Base-by-base conservation (phyloP, 1,284 basidiomycete genomes). In the Pseudozyma pruni region DNA sequence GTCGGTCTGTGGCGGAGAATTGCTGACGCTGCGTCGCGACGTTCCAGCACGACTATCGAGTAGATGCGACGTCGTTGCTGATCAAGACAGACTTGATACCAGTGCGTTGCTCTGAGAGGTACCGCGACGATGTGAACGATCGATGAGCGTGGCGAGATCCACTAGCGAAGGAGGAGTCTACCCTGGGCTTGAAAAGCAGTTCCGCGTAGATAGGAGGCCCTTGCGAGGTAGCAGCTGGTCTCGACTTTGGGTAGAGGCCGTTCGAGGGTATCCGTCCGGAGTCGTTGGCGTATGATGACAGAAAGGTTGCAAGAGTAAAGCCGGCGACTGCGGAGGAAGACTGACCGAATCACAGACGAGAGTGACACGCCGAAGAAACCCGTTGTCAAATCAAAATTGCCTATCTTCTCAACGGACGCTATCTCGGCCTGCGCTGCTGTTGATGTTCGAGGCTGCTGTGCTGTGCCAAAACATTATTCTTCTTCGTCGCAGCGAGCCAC, bases 61-160 rank as follows among this genome's bases (percentile, higher is more conserved):
- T 29, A 66, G 34, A 17, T 46, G 34, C 62, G 62, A 59, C 62
- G 55, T 54, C 10, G 37, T 59, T 48, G 61, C 38, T 19, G 22
- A n/a, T 40, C 34, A 27, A 9, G 22, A 33, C 13, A 13, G 14
- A n/a, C n/a, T n/a, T 20, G 16, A 14, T n/a, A 17, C 39, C n/a
- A 39, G 19, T 2, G 42, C 8, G 31, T 29, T 48, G 34, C 35
- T 14, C 9, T 13, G 35, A 14, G 14, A 29, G n/a, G 34, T 23
- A 33, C 22, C 32, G 27, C 32, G 13, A 9, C 32, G 39, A 34
- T 13, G 40, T 29, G 17, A 51, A 29, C 32, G 40, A 20, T 45
- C 4, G 32, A 35, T 34, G 19, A 8, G 31, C 20, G 16, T n/a
- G 13, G 39, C 31, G 7, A 31, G 25, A n/a, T 22, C 33, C 32